These are phyloP conservation scores for Oemleria cerasiformis DNA, from an alignment of 306 rosid genomes.

Conservation along the genomic window DNA sequence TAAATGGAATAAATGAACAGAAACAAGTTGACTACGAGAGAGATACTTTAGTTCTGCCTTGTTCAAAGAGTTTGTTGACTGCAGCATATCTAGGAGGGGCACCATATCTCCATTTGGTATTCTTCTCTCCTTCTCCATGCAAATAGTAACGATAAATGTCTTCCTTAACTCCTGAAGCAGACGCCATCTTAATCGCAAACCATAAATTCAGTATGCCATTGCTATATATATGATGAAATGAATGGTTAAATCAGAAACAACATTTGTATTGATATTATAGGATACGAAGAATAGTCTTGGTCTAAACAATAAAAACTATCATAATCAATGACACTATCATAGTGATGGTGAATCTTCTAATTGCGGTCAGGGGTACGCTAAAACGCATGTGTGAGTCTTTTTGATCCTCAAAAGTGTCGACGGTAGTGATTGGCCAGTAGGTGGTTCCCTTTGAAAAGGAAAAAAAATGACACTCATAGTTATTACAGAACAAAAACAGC, in stretches of 20 bases:
- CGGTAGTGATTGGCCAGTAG: no score
- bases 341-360: no score
- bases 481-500: no score
- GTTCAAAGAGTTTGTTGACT: slow-evolving; percentile 60
- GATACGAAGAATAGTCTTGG: not conserved
- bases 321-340: not conserved
- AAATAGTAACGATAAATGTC: slow-evolving; percentile 44
- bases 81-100: slow-evolving; percentile 47
- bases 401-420: no score
- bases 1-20: not conserved
- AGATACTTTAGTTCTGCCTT: slow-evolving; percentile 56
- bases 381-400: no score
- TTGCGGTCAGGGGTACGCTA: no score
- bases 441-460: no score
- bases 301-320: not conserved
- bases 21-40: slow-evolving; percentile 10
- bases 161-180: slow-evolving; percentile 19
- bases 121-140: slow-evolving; percentile 45
- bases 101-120: slow-evolving; percentile 60
- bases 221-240: no score
- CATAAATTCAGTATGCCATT: no score
- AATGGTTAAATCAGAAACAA: no score
- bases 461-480: no score
- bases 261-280: no score
- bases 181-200: slow-evolving; percentile 25